A percentile compares a stretch with the other conserved stretches of the same genome.
These are phyloP conservation scores for Jacaranda mimosifolia DNA, from an alignment of 257 asterid species.

Conservation along the genomic window DNA sequence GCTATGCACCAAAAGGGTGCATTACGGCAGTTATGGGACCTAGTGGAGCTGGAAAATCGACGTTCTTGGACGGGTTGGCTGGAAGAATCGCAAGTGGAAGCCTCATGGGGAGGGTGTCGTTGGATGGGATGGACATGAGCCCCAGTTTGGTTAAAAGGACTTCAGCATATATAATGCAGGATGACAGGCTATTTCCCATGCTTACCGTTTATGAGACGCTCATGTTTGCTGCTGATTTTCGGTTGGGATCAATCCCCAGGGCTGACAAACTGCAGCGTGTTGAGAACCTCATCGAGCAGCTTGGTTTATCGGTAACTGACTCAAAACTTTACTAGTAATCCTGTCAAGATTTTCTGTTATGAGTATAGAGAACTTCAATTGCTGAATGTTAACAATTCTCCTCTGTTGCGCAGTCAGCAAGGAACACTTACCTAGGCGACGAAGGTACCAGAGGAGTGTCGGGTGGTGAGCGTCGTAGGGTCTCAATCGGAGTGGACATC, in stretches of 20 bases:
- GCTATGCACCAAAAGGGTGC: constrained; percentile 83
- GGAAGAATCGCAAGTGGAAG: constrained; percentile 87
- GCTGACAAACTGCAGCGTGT: constrained; percentile 62
- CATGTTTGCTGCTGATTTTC: constrained; percentile 87
- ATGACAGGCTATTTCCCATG: constrained; percentile 79
- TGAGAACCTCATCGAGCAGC: constrained; percentile 68
- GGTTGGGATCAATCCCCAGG: constrained; percentile 61
- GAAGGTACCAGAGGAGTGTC: constrained; percentile 94
- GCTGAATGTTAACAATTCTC: too few relatives aligned
- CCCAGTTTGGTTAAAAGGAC: constrained; percentile 66
- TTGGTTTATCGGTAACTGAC: constrained; percentile 71
- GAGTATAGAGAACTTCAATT: background rate
- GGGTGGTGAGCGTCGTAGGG: constrained; percentile 92
- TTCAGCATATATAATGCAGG: constrained; percentile 76
- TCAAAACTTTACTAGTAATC: background rate
- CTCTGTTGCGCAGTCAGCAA: constrained; percentile 54
- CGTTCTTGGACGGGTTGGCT: constrained; percentile 79
- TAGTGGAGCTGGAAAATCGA: constrained; percentile 91
- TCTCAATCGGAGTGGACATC: constrained; percentile 85
- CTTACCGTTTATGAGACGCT: constrained; percentile 87
- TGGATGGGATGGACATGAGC: constrained; percentile 70
- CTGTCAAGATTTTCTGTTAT: background rate
- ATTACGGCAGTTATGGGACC: constrained; percentile 95
- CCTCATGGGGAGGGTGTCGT: constrained; percentile 62
- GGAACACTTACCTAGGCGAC: constrained; percentile 88